Conservation (phyloP, 1,284 basidiomycete genomes). For the Puccinia brachypodii region DNA sequence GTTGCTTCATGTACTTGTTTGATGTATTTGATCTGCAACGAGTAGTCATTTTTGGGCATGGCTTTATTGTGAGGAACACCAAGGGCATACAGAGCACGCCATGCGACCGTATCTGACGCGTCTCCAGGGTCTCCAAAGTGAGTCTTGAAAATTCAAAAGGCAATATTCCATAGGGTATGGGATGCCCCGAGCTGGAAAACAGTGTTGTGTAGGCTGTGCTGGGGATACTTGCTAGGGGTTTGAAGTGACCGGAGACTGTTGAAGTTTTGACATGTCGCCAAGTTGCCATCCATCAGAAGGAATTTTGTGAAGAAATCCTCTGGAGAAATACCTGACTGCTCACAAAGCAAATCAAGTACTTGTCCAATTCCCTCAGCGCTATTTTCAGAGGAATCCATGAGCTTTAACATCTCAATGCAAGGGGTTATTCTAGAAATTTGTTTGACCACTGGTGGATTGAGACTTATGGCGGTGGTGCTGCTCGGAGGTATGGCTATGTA, state of each 20-base stretch:
- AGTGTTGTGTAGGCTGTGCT: neutral
- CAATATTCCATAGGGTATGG: neutral
- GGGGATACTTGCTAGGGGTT: neutral
- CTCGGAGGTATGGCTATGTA: neutral
- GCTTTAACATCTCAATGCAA: neutral
- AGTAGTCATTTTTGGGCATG: neutral
- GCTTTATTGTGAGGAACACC: conserved; percentile 5
- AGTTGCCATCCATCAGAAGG: neutral
- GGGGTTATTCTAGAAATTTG: neutral
- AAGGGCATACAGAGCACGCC: neutral
- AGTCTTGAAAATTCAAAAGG: neutral
- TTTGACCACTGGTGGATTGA: neutral
- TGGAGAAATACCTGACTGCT: neutral
- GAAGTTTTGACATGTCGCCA: neutral
- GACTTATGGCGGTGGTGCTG: neutral
- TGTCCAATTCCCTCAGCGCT: neutral
- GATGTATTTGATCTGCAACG: neutral
- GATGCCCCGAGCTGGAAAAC: neutral
- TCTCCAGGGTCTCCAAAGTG: neutral
- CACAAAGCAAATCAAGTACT: neutral
- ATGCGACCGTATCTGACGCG: neutral
- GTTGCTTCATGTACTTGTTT: neutral
- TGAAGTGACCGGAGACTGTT: neutral
- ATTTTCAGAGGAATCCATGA: conserved; percentile 12
- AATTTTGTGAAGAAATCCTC: neutral